A percentile compares a stretch with the other conserved stretches of the same genome.
Conservation (phyloP, 108 stramenopile species). For the Skeletonema costatum region DNA sequence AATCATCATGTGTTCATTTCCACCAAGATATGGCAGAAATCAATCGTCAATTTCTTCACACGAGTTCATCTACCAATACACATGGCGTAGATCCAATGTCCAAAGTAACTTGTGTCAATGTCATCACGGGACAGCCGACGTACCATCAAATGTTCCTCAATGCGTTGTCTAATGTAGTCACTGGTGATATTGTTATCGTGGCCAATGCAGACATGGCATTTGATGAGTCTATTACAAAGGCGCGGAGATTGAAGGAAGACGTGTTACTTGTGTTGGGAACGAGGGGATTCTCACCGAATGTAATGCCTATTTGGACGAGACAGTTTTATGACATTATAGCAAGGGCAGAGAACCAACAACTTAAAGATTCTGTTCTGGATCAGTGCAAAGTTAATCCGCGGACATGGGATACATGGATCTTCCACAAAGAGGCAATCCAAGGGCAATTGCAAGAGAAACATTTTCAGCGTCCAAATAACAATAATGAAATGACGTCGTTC, state of each 20-base stretch:
- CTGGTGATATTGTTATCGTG: background rate
- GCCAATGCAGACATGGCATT: background rate
- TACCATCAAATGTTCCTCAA: constrained; percentile 1
- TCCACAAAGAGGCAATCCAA: background rate
- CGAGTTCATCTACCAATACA: background rate
- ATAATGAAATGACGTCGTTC: background rate
- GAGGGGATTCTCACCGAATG: background rate
- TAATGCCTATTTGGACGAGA: background rate
- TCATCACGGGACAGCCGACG: background rate
- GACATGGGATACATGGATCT: background rate
- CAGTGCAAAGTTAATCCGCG: background rate
- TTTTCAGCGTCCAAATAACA: background rate
- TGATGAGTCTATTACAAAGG: background rate
- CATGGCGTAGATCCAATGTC: constrained; percentile 1
- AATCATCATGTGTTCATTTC: background rate
- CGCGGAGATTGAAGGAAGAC: background rate
- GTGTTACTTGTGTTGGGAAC: background rate
- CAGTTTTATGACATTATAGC: background rate
- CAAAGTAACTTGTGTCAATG: background rate
- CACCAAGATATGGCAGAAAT: background rate
- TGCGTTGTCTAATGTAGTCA: background rate
- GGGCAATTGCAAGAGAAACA: background rate
- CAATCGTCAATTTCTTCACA: background rate
- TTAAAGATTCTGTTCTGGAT: background rate
- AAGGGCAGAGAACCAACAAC: background rate